phyloP scores from a whole-genome alignment of 768 basidiomycete species.

The Neoboletus magnificus region DNA sequence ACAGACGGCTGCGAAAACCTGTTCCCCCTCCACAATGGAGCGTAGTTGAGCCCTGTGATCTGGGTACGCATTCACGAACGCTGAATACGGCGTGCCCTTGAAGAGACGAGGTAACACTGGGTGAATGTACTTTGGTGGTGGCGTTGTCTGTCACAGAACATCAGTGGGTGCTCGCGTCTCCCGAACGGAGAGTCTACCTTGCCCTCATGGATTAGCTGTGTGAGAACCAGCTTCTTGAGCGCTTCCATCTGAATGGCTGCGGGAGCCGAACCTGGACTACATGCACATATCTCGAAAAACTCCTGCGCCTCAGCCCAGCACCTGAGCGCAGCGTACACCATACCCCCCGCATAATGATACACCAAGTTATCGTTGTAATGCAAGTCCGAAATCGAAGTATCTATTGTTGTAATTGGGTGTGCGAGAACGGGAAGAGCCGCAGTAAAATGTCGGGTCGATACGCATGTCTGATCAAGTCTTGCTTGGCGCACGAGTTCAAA shows the following conservation, averaged over 20 bases:
- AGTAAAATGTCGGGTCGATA: conserved; percentile 49
- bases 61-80: conserved; percentile 66
- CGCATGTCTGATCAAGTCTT: conserved; percentile 48
- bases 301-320: conserved; percentile 69
- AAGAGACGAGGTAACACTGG: conserved; percentile 53
- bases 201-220: conserved; percentile 76
- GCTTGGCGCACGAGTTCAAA: neutral
- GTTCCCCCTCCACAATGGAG: conserved; percentile 53
- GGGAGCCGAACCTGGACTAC: conserved; percentile 53
- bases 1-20: conserved; percentile 51
- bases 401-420: conserved; percentile 64
- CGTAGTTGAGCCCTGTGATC: conserved; percentile 44
- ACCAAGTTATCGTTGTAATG: conserved; percentile 74
- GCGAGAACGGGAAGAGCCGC: conserved; percentile 59
- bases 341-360: conserved; percentile 83
- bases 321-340: conserved; percentile 60
- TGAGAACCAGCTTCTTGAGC: conserved; percentile 74
- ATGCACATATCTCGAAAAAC: conserved; percentile 76
- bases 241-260: conserved; percentile 82
- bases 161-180: neutral
- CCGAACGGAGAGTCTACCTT: conserved; percentile 42
- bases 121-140: conserved; percentile 75
- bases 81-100: conserved; percentile 64
- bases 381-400: conserved; percentile 58
- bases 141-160: conserved; percentile 23